Base-by-base conservation (phyloP, 495 filamentous ascomycete species). In the Podospora didyma region DNA sequence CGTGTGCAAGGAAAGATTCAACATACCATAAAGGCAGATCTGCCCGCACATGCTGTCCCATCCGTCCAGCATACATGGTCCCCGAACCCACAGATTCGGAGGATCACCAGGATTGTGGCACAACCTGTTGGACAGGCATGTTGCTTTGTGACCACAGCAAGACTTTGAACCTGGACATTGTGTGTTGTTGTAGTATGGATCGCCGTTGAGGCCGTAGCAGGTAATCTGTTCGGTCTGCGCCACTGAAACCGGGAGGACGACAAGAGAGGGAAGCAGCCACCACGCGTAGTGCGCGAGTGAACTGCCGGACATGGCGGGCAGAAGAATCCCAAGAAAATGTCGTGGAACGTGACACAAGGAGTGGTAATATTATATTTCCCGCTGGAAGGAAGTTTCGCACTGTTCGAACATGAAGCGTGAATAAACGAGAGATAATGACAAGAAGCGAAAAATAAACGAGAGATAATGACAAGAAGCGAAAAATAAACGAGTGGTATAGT, bases 11-110 rank as follows among this genome's bases (percentile, higher is more conserved):
- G 51, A 39, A n/a, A 17, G 12, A 10, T 10, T n/a, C 7, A 54
- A 37, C 58, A 3, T 60, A 69, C 66, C 57, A 58, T 65, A 69
- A 48, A 61, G 54, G 46, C 66, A 69, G 20, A 69, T 65, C 53
- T 69, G 62, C 11, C 55, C 62, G 56, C 66, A 69, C 9, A 31
- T 59, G 6, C 28, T 24, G 34, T 62, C 60, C 59, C 57, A 67
- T 12, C 51, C 56, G 26, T 51, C 47, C 23, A 61, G 57, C 0
- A 51, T 49, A 28, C 66, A 69, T 2, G 64, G 59, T 17, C 62
- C 64, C 2, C 66, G 62, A 3, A 69, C 60, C 17, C 31, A 62
- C 14, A 60, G n/a, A 17, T 56, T 47, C n/a, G 41, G 35, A 9
- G 37, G 19, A 20, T 66, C 63, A 14, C 46, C 56, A 20, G 39